phyloP scores from a whole-genome alignment of 495 filamentous ascomycete genomes.

The Penicillium turbatum region DNA sequence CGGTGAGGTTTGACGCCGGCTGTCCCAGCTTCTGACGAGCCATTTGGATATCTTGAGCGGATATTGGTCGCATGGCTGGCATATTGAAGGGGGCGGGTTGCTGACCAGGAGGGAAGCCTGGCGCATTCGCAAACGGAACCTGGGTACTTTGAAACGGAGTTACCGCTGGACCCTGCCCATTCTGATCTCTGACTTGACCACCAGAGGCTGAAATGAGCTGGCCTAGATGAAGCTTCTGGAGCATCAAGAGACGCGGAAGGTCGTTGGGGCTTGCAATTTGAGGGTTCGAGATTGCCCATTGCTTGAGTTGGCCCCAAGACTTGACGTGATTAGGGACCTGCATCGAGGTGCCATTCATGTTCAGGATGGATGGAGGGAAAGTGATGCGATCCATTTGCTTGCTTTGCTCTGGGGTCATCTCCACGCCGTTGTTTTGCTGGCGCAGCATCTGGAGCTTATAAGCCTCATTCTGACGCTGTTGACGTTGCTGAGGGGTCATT shows the following conservation, averaged over 20 bases:
- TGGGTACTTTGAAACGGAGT: conserved; percentile 25
- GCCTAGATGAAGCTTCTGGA: conserved; percentile 55
- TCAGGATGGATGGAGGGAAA: conserved; percentile 41
- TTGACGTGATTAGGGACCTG: conserved; percentile 57
- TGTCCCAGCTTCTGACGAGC: conserved; percentile 40
- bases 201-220: conserved; percentile 22
- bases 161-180: conserved; percentile 21
- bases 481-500: conserved; percentile 35
- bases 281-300: conserved; percentile 52
- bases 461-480: conserved; percentile 36
- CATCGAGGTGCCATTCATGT: conserved; percentile 26
- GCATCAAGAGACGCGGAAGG: conserved; percentile 41
- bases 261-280: conserved; percentile 38
- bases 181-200: conserved; percentile 23
- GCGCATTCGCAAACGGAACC: conserved; percentile 36
- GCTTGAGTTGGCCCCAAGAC: conserved; percentile 70
- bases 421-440: conserved; percentile 38
- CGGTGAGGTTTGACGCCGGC: conserved; percentile 38
- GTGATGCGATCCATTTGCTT: conserved; percentile 45
- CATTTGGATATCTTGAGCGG: conserved; percentile 42
- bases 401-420: conserved; percentile 42
- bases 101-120: conserved; percentile 30
- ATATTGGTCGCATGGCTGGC: conserved; percentile 36
- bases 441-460: conserved; percentile 36
- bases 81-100: conserved; percentile 25